Evolutionary conservation across 345 rosid genomes (phyloP).

Genomic region (Kernera saxatilis): DNA sequence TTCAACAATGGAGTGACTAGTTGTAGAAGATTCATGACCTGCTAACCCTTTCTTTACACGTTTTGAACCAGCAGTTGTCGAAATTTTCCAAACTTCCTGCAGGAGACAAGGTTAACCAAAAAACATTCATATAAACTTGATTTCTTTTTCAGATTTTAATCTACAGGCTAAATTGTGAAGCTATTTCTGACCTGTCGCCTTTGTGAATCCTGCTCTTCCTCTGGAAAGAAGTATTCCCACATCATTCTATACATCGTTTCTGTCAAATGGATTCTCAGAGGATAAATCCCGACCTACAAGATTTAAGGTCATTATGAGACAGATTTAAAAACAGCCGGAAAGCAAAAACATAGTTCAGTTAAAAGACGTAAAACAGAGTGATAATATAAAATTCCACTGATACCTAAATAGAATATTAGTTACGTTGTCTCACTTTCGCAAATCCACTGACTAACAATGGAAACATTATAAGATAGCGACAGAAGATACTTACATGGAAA

Average conservation of each 20-base stretch:
- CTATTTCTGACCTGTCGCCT: slow-evolving; percentile 66
- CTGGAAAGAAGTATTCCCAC: slow-evolving; percentile 96
- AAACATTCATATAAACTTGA: not conserved
- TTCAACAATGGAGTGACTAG: slow-evolving; percentile 46
- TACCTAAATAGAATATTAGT: not conserved
- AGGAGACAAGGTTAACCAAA: slow-evolving; percentile 4
- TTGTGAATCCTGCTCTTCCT: slow-evolving; percentile 97
- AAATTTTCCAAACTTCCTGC: slow-evolving; percentile 97
- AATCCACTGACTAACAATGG: not conserved
- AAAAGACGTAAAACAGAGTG: not conserved
- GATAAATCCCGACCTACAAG: slow-evolving; percentile 87
- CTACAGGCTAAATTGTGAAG: not conserved
- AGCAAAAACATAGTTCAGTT: not conserved
- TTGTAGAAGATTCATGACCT: slow-evolving; percentile 53
- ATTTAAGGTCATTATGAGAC: not conserved
- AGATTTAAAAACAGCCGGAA: not conserved
- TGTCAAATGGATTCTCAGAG: slow-evolving; percentile 92
- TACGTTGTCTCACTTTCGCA: not conserved
- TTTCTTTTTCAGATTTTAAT: not conserved
- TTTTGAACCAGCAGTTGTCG: slow-evolving; percentile 76
- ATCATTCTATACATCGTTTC: slow-evolving; percentile 98
- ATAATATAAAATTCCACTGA: not conserved
- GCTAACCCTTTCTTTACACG: slow-evolving; percentile 77
- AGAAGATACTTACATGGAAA: slow-evolving; percentile 54
- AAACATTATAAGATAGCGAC: not conserved